A percentile compares a stretch with the other conserved stretches of the same genome.
These are phyloP conservation scores for Exophiala aquamarina DNA, from an alignment of 2,329 filamentous ascomycete genomes.

Conservation along the genomic window DNA sequence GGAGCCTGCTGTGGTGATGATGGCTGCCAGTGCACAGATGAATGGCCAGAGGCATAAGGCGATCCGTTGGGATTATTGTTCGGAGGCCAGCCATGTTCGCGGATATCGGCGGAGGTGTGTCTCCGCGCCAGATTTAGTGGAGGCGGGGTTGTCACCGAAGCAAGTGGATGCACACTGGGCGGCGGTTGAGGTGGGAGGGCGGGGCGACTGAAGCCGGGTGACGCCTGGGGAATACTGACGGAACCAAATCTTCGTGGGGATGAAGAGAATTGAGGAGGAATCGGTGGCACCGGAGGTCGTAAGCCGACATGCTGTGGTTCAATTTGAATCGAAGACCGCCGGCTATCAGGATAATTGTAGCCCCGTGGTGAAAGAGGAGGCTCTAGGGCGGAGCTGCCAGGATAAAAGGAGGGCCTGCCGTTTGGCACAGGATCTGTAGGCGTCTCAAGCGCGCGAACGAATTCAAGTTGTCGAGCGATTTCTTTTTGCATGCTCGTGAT, in stretches of 20 bases:
- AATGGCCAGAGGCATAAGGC: constrained; percentile 65
- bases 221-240: constrained; percentile 69
- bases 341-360: constrained; percentile 78
- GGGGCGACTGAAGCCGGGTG: constrained; percentile 71
- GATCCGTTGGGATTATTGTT: constrained; percentile 46
- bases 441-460: constrained; percentile 55
- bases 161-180: constrained; percentile 59
- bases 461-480: constrained; percentile 61
- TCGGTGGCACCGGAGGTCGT: constrained; percentile 24
- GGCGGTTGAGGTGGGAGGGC: constrained; percentile 70
- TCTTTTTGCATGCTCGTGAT: constrained; percentile 57
- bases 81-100: constrained; percentile 74
- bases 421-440: constrained; percentile 67
- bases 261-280: constrained; percentile 69
- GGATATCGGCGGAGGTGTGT: constrained; percentile 94
- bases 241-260: constrained; percentile 84
- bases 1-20: constrained; percentile 49
- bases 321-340: constrained; percentile 67
- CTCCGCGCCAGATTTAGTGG: constrained; percentile 72
- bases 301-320: constrained; percentile 40
- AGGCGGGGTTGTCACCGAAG: constrained; percentile 54
- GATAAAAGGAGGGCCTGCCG: constrained; percentile 62
- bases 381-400: constrained; percentile 62
- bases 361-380: constrained; percentile 87
- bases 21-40: constrained; percentile 61